These are phyloP conservation scores for Apiotrichum siamense DNA, from an alignment of 1,284 basidiomycete genomes.

Conservation along the genomic window DNA sequence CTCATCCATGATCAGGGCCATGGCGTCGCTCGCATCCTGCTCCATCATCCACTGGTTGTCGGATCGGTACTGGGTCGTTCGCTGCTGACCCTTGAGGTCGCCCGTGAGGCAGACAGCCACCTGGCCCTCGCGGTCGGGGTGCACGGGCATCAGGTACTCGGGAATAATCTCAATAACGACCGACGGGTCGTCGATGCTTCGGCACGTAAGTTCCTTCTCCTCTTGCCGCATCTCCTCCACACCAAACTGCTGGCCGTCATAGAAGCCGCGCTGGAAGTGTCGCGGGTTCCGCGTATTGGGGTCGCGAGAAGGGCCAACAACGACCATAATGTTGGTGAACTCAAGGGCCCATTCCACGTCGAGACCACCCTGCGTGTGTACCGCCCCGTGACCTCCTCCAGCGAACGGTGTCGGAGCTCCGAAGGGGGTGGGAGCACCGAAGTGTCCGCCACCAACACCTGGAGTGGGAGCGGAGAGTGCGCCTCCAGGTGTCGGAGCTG, in stretches of 20 bases:
- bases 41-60: slow-evolving; percentile 45
- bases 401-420: slow-evolving; percentile 19
- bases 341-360: slow-evolving; percentile 44
- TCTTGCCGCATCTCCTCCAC: slow-evolving; percentile 23
- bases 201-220: slow-evolving; percentile 27
- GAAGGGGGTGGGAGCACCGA: slow-evolving; percentile 48
- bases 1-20: slow-evolving; percentile 31
- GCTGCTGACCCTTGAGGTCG: slow-evolving; percentile 32
- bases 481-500: slow-evolving; percentile 21
- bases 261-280: slow-evolving; percentile 39
- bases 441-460: slow-evolving; percentile 50
- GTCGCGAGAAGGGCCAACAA: slow-evolving; percentile 30
- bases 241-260: slow-evolving; percentile 34
- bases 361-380: slow-evolving; percentile 12
- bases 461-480: slow-evolving; percentile 16
- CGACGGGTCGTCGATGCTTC: slow-evolving; percentile 21
- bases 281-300: slow-evolving; percentile 32
- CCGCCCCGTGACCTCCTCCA: slow-evolving; percentile 1
- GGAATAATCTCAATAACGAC: slow-evolving; percentile 31
- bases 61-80: slow-evolving; percentile 32
- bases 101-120: slow-evolving; percentile 29
- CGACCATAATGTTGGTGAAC: slow-evolving; percentile 43
- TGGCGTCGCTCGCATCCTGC: slow-evolving; percentile 23
- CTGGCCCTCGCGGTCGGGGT: slow-evolving; percentile 35
- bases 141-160: slow-evolving; percentile 34